Percentiles rank a stretch among this genome's conserved stretches.
phyloP scores from a whole-genome alignment of 148 eudicot genomes.

The Euryodendron excelsum region DNA sequence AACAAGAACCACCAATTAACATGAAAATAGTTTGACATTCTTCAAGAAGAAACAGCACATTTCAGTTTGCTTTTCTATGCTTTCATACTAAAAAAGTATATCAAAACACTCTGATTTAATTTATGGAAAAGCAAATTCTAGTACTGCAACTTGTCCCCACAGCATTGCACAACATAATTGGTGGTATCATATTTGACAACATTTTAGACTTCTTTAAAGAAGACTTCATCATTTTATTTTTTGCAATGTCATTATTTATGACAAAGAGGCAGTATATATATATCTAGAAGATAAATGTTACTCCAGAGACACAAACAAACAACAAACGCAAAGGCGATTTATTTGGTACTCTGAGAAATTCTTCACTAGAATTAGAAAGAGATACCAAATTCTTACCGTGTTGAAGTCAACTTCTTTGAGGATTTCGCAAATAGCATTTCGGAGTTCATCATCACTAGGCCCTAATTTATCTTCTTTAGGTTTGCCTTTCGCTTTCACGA shows the following conservation, averaged over 20 bases:
- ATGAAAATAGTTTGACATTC: not conserved
- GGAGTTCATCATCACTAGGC: conserved; percentile 78
- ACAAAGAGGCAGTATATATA: not conserved
- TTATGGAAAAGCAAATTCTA: not conserved
- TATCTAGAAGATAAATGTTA: not conserved
- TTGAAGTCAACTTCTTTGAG: conserved; percentile 95
- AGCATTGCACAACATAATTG: not conserved
- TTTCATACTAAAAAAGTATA: not conserved
- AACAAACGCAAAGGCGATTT: not conserved
- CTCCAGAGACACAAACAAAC: not conserved
- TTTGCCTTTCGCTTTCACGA: conserved; percentile 59
- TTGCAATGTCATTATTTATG: not conserved
- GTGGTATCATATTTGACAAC: too few species aligned
- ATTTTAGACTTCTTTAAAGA: not conserved
- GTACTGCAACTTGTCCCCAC: conserved; percentile 2
- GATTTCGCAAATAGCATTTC: conserved; percentile 67
- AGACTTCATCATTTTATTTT: not conserved
- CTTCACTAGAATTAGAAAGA: not conserved
- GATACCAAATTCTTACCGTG: conserved; percentile 58
- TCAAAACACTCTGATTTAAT: not conserved
- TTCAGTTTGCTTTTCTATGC: not conserved
- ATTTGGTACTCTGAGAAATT: not conserved
- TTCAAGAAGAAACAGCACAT: not conserved
- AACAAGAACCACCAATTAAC: not conserved
- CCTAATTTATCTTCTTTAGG: conserved; percentile 54